Percentiles rank a stretch among this genome's conserved stretches.
Evolutionary conservation across 305 asterid species (phyloP).

Genomic region (Fraxinus xanthoxyloides): DNA sequence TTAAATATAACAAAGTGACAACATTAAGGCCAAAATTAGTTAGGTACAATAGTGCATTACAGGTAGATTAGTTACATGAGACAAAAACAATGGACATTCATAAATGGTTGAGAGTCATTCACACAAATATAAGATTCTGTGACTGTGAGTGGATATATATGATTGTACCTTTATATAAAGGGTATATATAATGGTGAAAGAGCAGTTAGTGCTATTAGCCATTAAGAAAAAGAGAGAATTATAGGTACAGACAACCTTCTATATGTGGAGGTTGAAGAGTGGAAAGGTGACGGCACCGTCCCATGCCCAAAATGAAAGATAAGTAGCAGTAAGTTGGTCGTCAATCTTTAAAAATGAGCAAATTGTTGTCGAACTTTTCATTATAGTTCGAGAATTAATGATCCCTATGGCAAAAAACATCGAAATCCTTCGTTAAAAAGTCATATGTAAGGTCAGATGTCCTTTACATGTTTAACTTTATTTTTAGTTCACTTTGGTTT

Average conservation of each 20-base stretch:
- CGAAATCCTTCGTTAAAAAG: neutral
- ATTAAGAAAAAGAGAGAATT: slow-evolving; percentile 9
- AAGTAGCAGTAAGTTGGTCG: neutral
- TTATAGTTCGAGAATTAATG: neutral
- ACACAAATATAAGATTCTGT: slow-evolving; percentile 22
- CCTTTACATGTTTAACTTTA: neutral
- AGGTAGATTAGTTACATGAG: slow-evolving; percentile 9
- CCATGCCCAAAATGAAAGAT: slow-evolving; percentile 15
- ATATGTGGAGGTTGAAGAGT: neutral
- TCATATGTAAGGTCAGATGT: neutral
- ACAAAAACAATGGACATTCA: slow-evolving; percentile 7
- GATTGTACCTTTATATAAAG: neutral
- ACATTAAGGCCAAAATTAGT: neutral
- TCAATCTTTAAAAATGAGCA: neutral
- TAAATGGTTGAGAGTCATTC: neutral
- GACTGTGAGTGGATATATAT: slow-evolving; percentile 4
- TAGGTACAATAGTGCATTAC: slow-evolving; percentile 2
- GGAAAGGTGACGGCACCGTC: slow-evolving; percentile 29
- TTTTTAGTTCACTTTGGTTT: neutral
- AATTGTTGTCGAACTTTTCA: neutral
- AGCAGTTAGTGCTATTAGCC: slow-evolving; percentile 8
- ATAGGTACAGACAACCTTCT: neutral
- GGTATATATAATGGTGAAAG: slow-evolving; percentile 1
- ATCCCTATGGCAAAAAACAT: neutral
- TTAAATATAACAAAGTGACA: neutral